These are phyloP conservation scores for Lentinus polychrous DNA, from an alignment of 1,284 basidiomycete genomes.

Conservation along the genomic window DNA sequence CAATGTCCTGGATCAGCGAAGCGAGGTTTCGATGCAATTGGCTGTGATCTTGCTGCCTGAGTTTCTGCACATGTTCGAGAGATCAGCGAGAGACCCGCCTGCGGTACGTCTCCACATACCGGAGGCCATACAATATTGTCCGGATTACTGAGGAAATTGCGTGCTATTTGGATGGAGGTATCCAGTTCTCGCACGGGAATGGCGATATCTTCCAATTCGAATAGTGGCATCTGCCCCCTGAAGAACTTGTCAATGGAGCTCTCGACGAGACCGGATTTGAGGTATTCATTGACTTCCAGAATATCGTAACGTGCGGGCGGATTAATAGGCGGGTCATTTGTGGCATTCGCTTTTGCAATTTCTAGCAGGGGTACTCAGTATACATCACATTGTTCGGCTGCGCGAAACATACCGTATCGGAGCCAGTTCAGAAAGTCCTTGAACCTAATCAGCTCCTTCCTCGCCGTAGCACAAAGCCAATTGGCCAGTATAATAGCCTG, in stretches of 20 bases:
- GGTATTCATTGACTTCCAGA: slow-evolving; percentile 73
- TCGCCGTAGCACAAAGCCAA: slow-evolving; percentile 61
- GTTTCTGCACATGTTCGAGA: slow-evolving; percentile 32
- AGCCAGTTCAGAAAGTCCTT: slow-evolving; percentile 76
- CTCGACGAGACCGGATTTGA: slow-evolving; percentile 59
- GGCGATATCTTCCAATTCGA: slow-evolving; percentile 49
- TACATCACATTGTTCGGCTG: background rate
- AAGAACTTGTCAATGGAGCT: slow-evolving; percentile 78
- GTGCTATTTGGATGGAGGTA: slow-evolving; percentile 8
- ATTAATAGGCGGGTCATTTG: slow-evolving; percentile 34
- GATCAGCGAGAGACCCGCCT: slow-evolving; percentile 15
- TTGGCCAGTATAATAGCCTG: slow-evolving; percentile 54
- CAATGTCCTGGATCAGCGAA: slow-evolving; percentile 55
- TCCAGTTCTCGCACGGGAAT: slow-evolving; percentile 23
- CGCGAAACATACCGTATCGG: slow-evolving; percentile 45
- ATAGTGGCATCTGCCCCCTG: slow-evolving; percentile 52
- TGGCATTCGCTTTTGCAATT: slow-evolving; percentile 21
- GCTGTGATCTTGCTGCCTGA: slow-evolving; percentile 41
- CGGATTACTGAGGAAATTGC: slow-evolving; percentile 6
- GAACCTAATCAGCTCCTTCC: slow-evolving; percentile 63
- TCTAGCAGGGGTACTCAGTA: slow-evolving; percentile 16
- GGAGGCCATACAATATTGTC: slow-evolving; percentile 11
- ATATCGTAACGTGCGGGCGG: slow-evolving; percentile 60
- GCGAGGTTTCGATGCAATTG: slow-evolving; percentile 66
- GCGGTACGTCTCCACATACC: slow-evolving; percentile 17